These are phyloP conservation scores for Phragmites australis DNA, from an alignment of 176 grass and related monocot genomes.

Conservation along the genomic window DNA sequence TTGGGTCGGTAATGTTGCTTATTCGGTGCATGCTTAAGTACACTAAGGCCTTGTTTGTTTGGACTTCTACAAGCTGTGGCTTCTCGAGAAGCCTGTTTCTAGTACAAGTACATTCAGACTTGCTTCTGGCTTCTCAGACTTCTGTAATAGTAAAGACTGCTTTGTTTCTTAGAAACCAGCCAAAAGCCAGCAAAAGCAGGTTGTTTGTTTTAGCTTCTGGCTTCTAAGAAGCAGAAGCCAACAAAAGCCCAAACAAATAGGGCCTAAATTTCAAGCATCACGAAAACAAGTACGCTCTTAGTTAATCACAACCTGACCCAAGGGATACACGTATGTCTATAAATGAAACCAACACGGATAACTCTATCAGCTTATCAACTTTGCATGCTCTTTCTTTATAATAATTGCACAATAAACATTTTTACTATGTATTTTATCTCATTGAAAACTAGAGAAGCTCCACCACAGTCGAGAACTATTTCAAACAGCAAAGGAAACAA, in stretches of 20 bases:
- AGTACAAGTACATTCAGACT: too few relatives aligned
- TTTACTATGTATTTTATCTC: not conserved
- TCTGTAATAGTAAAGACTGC: too few relatives aligned
- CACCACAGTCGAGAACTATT: not conserved
- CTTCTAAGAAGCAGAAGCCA: too few relatives aligned
- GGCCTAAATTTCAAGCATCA: not conserved
- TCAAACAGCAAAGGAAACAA: not conserved
- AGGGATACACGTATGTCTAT: not conserved
- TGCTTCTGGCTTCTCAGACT: too few relatives aligned
- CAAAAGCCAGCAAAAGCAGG: too few relatives aligned
- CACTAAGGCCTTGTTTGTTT: not conserved
- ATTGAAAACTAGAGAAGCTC: not conserved
- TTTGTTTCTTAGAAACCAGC: too few relatives aligned
- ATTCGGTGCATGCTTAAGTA: not conserved
- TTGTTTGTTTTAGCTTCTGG: too few relatives aligned
- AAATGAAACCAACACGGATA: not conserved
- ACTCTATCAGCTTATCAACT: not conserved
- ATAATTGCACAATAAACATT: not conserved
- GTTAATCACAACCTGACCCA: not conserved
- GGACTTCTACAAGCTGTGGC: too few relatives aligned
- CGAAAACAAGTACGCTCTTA: constrained; percentile 2
- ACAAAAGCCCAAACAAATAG: too few relatives aligned
- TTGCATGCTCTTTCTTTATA: not conserved
- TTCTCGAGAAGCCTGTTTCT: too few relatives aligned
- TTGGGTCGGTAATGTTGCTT: not conserved